These are phyloP conservation scores for Colletotrichum musae DNA, from an alignment of 2,329 filamentous ascomycete species.

Conservation along the genomic window DNA sequence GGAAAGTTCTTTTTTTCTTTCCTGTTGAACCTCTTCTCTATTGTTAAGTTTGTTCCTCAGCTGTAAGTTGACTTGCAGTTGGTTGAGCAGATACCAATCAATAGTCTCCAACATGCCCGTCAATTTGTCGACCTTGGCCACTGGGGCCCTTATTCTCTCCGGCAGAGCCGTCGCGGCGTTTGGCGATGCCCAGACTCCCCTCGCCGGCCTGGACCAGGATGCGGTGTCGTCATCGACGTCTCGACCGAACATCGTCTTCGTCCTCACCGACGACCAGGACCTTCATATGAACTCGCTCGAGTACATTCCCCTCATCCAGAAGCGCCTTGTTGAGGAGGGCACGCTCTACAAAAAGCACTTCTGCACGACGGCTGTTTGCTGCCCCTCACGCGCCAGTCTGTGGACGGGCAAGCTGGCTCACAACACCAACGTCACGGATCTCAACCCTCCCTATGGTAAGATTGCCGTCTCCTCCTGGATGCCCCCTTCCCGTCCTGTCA, in stretches of 20 bases:
- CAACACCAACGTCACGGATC: conserved; percentile 74
- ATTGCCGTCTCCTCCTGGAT: conserved; percentile 40
- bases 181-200: conserved; percentile 27
- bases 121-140: conserved; percentile 4
- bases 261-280: conserved; percentile 78
- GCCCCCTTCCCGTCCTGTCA: neutral
- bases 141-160: conserved; percentile 6
- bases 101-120: conserved; percentile 3
- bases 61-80: neutral
- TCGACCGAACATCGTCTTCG: conserved; percentile 72
- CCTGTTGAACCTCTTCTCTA: too few species aligned
- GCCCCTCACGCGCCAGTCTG: conserved; percentile 73
- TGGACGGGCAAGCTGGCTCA: conserved; percentile 75
- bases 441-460: conserved; percentile 69
- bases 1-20: too few species aligned
- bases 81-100: neutral
- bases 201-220: conserved; percentile 10
- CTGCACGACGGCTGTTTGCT: conserved; percentile 76
- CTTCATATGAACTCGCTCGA: conserved; percentile 71
- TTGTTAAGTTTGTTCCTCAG: neutral
- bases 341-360: conserved; percentile 73
- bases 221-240: conserved; percentile 24
- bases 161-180: neutral
- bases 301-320: conserved; percentile 69
- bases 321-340: conserved; percentile 69